phyloP scores from a whole-genome alignment of 2,329 filamentous ascomycete species.

The Stromatinia cepivora region DNA sequence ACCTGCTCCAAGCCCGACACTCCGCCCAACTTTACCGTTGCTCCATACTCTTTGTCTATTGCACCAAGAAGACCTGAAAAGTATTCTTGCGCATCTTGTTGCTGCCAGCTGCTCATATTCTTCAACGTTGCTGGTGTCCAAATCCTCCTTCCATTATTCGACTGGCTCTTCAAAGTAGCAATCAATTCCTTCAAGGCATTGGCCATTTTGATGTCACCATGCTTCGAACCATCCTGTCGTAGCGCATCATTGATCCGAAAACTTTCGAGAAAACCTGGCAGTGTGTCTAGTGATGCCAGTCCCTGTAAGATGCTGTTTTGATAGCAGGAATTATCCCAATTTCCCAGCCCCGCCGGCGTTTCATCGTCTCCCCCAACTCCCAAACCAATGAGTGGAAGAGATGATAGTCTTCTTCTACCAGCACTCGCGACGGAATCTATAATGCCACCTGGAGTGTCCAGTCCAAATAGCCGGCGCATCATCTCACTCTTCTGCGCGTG shows the following conservation, averaged over 20 bases:
- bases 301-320: conserved; percentile 94
- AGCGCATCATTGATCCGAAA: conserved; percentile 42
- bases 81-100: conserved; percentile 98
- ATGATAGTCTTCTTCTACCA: conserved; percentile 56
- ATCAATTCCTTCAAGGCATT: conserved; percentile 56
- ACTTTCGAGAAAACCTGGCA: conserved; percentile 64
- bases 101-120: conserved; percentile 91
- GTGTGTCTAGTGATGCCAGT: conserved; percentile 70
- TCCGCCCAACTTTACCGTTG: conserved; percentile 43
- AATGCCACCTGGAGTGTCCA: conserved; percentile 55
- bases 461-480: conserved; percentile 62
- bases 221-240: conserved; percentile 26
- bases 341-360: conserved; percentile 71
- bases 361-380: conserved; percentile 44
- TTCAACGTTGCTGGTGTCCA: conserved; percentile 84
- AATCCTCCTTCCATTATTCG: conserved; percentile 72
- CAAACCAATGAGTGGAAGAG: conserved; percentile 44
- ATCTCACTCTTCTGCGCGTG: conserved; percentile 64
- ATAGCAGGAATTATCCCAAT: conserved; percentile 94
- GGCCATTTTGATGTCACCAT: conserved; percentile 39
- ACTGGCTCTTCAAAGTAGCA: conserved; percentile 64
- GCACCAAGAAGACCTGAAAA: conserved; percentile 87
- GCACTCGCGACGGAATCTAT: conserved; percentile 59
- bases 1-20: conserved; percentile 34
- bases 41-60: conserved; percentile 73